Base-by-base conservation (phyloP, 805 yeast genomes). In the Scheffersomyces stipitis region DNA sequence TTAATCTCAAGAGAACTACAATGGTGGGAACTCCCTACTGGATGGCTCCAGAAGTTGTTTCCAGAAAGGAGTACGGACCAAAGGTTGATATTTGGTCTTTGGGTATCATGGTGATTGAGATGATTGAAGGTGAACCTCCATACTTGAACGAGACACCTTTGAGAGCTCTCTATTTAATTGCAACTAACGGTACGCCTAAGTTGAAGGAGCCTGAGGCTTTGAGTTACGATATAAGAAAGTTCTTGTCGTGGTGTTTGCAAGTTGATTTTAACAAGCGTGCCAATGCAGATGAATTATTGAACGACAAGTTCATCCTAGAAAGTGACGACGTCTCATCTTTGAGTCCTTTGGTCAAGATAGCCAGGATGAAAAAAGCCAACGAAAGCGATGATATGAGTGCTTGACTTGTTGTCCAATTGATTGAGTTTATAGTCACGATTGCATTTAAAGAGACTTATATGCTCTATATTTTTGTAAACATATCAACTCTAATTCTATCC, bases 21-120 rank as follows among this genome's bases (percentile, higher is more conserved):
- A 88, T 93, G 96, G 99, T 93, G 13, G 99, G 99, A 12, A 93
- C 99, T 0, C 99, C 99, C 10, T 93, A 93, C 60, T 93, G 99
- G 99, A 93, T 93, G 99, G 99, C 99, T 0, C 99, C 99, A 1
- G 99, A 93, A 61, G 96, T 93, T 36, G 96, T 93, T 18, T 80
- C 90, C 14, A 80, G 95, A 50, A 90, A 89, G 60, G 96, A 90
- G 56, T 93, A 93, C 57, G 99, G 95, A 24, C 93, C 95, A 32
- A 90, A 93, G 58, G 96, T 93, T 30, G 99, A 93, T 64, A 83
- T 93, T 33, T 93, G 99, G 99, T 88, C 96, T 5, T 67, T 93
- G 44, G 99, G 99, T 48, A 93, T 93, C 47, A 93, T 93, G 98
- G 82, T 87, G 15, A 93, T 93, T 53, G 99, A 93, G 65, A 91